Evolutionary conservation across 2,329 filamentous ascomycete genomes (phyloP), one percentile per base, ranked within the genome.

Genomic region (Penicillium sclerotiorum): DNA sequence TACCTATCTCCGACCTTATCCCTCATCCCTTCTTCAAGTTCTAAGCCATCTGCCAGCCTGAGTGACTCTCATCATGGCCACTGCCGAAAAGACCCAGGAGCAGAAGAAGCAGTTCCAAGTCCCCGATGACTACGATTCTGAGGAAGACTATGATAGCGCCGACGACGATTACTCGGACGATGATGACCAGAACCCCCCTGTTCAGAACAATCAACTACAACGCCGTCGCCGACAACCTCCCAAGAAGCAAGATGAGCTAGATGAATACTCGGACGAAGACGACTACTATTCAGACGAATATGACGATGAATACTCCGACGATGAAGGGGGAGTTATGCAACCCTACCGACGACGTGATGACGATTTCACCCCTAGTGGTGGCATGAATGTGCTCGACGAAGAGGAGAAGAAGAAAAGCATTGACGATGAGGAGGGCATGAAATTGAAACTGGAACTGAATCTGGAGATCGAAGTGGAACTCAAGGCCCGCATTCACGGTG

Each of bases 401-500:
- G 50, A 69, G 52, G 57, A 62, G 47, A 51, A 69, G 52, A 57
- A 64, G 52, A 59, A 64, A 36, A 52, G 46, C 18, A 53, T 64
- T 25, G 59, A 65, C 28, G 68, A 70, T 13, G 57, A 73, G 44
- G 70, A 73, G 28, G 68, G 81, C 60, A 71, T 85, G 56, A 77
- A 80, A 58, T 60, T 84, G 67, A 73, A 80, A 58, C 61, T 85
- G 55, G 82, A 85, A 58, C 69, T 84, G 57, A 85, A 85, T 60
- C 69, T 85, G 52, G 82, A 84, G 64, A 82, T 85, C 63, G 82
- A 85, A 63, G 77, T 85, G 47, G 80, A 84, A 62, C 69, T 85
- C 39, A 85, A 85, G 73, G 82, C 82, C n/a, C 83, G 81, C 68
- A 84, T 85, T 58, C 81, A 84, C 56, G 82, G 82, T 70, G 82